Base-by-base conservation (phyloP, 2,329 filamentous ascomycete species). In the Colletotrichum tropicale region DNA sequence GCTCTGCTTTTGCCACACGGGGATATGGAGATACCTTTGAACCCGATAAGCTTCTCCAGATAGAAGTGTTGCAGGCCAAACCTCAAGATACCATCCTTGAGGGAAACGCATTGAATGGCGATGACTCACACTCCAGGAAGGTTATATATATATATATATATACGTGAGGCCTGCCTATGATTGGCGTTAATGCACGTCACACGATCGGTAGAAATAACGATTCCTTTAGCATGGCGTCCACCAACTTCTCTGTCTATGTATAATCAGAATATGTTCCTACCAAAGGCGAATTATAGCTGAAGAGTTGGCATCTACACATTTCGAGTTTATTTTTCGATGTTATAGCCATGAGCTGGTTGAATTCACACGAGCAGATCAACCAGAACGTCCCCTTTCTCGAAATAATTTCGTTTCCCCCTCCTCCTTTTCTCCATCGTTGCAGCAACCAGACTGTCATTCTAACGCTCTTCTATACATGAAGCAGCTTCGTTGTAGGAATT, bases 231-330 rank as follows among this genome's bases (percentile, higher is more conserved):
- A 8, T 10, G 38, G 38, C 38, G 38, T 43, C 38, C 18, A 10
- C 0, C 18, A 43, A 43, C 16, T 43, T 5, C 18, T 6, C 38
- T 43, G 0, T 43, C 4, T 16, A 10, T 43, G 18, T 43, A 2
- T 6, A n/a, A 5, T n/a, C 0, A 2, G 16, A 3, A 43, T 43
- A 43, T 0, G 0, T 43, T n/a, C 18, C 16, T 43, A 2, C 1
- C 1, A 2, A 43, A 18, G 16, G 18, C 18, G 0, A 6, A 10
- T n/a, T 5, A 43, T 43, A 43, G 8, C 18, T n/a, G 2, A 43
- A 43, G 1, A 43, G 0, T n/a, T 2, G 6, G 8, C 6, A 9
- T 1, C 18, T 6, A 43, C 36, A 9, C 8, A 18, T 43, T 43
- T 43, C 16, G 18, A 43, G 38, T 9, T n/a, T n/a, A n/a, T n/a